A percentile compares a stretch with the other conserved stretches of the same genome.
These are phyloP conservation scores for Citrus sinensis DNA, from an alignment of 345 rosid species.

Conservation along the genomic window DVS_A1.0 CM039161.1:227501-228000, in stretches of 20 bases:
- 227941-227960: neutral
- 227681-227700: no score
- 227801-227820: no score
- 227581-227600: neutral
- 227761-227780: no score
- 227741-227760: no score
- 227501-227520: neutral
- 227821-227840: no score
- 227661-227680: constrained; percentile 75
- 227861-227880: neutral
- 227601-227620: neutral
- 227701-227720: no score
- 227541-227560: neutral
- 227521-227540: neutral
- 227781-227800: no score
- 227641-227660: constrained; percentile 70
- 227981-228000: neutral
- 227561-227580: neutral
- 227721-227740: no score
- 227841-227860: no score
- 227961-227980: neutral
- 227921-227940: no score
- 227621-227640: constrained; percentile 28
- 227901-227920: neutral
- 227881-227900: neutral